Base-by-base conservation (phyloP, 208 protist genomes). In the Crithidia acanthocephali region DNA sequence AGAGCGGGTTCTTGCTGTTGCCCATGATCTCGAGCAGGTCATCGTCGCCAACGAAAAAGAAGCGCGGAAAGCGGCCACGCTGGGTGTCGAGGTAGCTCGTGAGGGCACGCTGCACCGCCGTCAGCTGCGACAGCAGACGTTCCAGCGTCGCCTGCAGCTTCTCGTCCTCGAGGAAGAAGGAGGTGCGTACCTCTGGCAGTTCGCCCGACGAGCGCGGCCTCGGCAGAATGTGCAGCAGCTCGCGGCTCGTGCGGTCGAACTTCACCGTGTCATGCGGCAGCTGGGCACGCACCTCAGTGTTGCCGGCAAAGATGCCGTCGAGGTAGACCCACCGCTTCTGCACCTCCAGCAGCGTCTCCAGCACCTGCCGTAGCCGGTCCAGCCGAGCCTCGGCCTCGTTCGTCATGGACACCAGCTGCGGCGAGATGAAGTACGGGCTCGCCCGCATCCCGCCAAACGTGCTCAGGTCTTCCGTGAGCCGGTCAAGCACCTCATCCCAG, bases 21-120 rank as follows among this genome's bases (percentile, higher is more conserved):
- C 98, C 98, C 70, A 99, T 96, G 48, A 99, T 99, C 79, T 99
- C 99, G 4, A 99, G 89, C 63, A 99, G 83, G 81, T 99, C 99
- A 79, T 99, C 98, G 89, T 99, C 99, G 35, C 99, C 99, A 44
- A 99, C 93, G 79, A 99, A 99, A 82, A 99, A 99, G 89, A 99
- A 99, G 64, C 99, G 95, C 1, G 99, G 97, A 79, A 99, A 99
- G 61, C 90, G 81, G 8, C 84, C 61, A 37, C 99, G 93, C 86
- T 99, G 98, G 13, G 84, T 85, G 78, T 99, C 98, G 4, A 99
- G 87, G 76, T 99, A 99, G 55, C 96, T 91, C 40, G 96, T 98
- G 18, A 99, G 89, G 20, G 94, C 93, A 53, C 98, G 98, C 87
- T 99, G 99, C 63, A 99, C 96, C 60, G 94, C 94, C 45, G 68